These are phyloP conservation scores for Acer negundo DNA, from an alignment of 345 rosid species.

Conservation along the genomic window DNA sequence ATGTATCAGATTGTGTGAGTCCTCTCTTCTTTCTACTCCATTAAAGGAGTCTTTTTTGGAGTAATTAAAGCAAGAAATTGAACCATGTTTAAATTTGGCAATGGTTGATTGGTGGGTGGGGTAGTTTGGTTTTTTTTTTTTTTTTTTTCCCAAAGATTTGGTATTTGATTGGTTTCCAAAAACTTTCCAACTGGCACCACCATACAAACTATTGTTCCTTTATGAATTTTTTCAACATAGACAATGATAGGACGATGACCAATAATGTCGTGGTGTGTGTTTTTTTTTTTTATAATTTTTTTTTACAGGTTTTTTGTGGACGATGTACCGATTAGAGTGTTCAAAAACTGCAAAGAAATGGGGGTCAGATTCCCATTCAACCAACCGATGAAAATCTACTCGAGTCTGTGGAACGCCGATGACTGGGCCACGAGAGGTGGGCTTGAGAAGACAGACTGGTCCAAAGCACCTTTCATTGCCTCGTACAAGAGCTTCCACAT, in stretches of 20 bases:
- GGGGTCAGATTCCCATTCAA: slow-evolving; percentile 75
- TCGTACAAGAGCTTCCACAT: slow-evolving; percentile 59
- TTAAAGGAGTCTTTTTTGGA: too few relatives aligned
- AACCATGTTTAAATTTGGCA: neutral
- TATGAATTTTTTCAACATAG: neutral
- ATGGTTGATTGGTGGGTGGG: neutral
- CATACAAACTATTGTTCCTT: neutral
- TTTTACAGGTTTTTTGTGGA: slow-evolving; percentile 69
- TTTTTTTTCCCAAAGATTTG: neutral
- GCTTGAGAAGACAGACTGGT: slow-evolving; percentile 84
- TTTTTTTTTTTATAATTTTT: too few relatives aligned
- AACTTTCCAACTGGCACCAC: slow-evolving; percentile 2
- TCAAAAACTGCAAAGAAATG: slow-evolving; percentile 77
- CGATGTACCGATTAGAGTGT: slow-evolving; percentile 70
- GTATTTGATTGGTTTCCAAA: neutral
- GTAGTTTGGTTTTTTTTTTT: neutral
- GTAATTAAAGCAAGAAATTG: too few relatives aligned
- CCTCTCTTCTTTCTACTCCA: neutral
- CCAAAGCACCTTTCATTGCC: slow-evolving; percentile 73
- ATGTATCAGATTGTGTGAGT: slow-evolving; percentile 71
- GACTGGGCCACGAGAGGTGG: slow-evolving; percentile 97
- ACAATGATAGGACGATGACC: neutral
- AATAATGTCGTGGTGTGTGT: neutral
- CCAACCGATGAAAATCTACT: slow-evolving; percentile 89
- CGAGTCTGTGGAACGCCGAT: slow-evolving; percentile 85